These are phyloP conservation scores for Candida hungchunana DNA, from an alignment of 805 yeast species.

Conservation along the genomic window DNA sequence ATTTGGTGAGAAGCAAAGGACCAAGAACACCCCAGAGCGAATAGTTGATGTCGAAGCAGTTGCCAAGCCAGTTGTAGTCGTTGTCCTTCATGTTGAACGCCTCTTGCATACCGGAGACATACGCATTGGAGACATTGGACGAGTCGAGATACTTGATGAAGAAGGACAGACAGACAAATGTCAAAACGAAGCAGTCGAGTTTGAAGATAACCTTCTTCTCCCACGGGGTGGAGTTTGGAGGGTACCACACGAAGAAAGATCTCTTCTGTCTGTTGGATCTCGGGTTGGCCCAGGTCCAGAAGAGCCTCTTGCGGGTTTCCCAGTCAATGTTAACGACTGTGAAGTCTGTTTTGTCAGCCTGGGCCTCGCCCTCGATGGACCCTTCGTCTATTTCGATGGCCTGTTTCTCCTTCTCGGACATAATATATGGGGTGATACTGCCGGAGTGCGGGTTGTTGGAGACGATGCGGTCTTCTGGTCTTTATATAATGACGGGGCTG, in stretches of 20 bases:
- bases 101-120: constrained; percentile 52
- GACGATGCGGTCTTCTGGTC: too few species aligned
- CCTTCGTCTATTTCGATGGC: constrained; percentile 41
- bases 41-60: constrained; percentile 11
- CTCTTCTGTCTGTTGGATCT: constrained; percentile 7
- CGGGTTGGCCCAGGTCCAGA: constrained; percentile 14
- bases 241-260: constrained; percentile 21
- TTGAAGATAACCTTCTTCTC: constrained; percentile 18
- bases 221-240: constrained; percentile 13
- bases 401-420: constrained; percentile 31
- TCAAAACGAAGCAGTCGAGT: constrained; percentile 15
- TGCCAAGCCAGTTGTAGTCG: constrained; percentile 13
- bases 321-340: constrained; percentile 3
- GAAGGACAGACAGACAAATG: constrained; percentile 18
- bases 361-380: constrained; percentile 39
- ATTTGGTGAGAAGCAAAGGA: constrained; percentile 9
- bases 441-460: too few species aligned
- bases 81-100: constrained; percentile 37
- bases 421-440: too few species aligned
- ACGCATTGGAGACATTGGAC: constrained; percentile 41
- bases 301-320: constrained; percentile 11
- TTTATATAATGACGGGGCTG: too few species aligned
- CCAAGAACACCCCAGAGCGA: constrained; percentile 10
- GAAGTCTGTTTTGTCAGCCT: constrained; percentile 6
- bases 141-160: constrained; percentile 19